Base-by-base conservation (phyloP, 164 flowering plant genomes). In the Stephania cephalantha region DNA sequence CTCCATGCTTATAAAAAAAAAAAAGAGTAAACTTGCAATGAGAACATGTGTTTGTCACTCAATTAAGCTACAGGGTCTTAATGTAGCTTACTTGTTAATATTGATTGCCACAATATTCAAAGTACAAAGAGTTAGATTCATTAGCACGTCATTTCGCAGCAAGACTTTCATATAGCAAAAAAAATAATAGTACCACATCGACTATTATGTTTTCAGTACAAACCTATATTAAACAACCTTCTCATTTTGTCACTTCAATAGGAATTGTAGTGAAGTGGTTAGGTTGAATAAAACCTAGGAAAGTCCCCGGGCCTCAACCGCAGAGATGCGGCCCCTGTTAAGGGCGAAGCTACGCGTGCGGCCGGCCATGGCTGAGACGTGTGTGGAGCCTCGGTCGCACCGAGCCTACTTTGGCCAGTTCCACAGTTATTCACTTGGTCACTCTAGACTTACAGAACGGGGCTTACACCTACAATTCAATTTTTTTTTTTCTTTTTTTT, bases 231-330 rank as follows among this genome's bases (percentile, higher is more conserved):
- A 25, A 25, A 25, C 25, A 0, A 25, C 25, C 25, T 25, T 25
- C 25, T 25, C 25, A 25, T 0, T 25, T 25, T 25, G 0, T 25
- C 0, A 25, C 25, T 25, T 0, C 25, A 25, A 6, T 63, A 1
- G 7, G n/a, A 63, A 13, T 9, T 65, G 73, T n/a, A 48, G 61
- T 31, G 74, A 72, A 31, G 74, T 72, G 74, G 42, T 5, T 15
- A 5, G 63, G 13, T 55, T 12, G 13, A 0, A 0, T 12, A 0
- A 1, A 4, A 55, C 63, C 63, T 70, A 61, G 76, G 80, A 78
- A 78, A 78, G 77, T 74, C 77, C 77, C 74, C 80, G 80, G 76
- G 80, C 80, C 73, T 9, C 2, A 2, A 55, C 17, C 63, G 63
- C 63, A 55, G 63, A 11, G 63, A 11, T 15, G 63, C 18, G 63